These are phyloP conservation scores for Cyberlindnera subsufficiens DNA, from an alignment of 805 yeast species.

Conservation along the genomic window DNA sequence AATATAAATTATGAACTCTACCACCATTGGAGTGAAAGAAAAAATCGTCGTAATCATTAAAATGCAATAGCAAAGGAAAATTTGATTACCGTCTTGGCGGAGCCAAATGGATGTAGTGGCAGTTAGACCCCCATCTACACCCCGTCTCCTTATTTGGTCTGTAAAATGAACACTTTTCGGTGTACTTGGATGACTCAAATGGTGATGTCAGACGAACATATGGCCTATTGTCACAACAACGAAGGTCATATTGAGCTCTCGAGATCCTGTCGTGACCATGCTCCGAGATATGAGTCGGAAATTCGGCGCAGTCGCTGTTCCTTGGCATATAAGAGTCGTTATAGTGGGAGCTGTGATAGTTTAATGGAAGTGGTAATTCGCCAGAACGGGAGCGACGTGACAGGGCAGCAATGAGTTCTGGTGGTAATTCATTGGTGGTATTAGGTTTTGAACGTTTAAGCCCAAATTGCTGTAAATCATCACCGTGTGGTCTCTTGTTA, in stretches of 20 bases:
- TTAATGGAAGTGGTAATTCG: background rate
- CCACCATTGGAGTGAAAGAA: background rate
- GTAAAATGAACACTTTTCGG: background rate
- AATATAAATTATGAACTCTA: background rate
- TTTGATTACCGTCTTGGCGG: no score
- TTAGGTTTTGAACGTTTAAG: background rate
- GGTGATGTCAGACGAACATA: background rate
- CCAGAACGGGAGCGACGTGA: conserved; percentile 1
- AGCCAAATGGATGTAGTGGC: background rate
- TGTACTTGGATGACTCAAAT: background rate
- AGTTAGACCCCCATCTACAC: conserved; percentile 1
- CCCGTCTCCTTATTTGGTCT: background rate
- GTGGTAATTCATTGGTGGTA: background rate
- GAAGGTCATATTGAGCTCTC: background rate
- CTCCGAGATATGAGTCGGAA: background rate
- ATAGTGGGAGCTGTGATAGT: background rate
- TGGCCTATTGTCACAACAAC: background rate
- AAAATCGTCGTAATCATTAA: no score
- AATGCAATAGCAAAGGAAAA: no score
- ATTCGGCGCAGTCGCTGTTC: background rate
- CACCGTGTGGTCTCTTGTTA: background rate
- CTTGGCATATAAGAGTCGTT: no score
- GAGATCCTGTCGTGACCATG: background rate
- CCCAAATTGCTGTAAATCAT: background rate
- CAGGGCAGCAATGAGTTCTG: background rate